phyloP scores from a whole-genome alignment of 768 basidiomycete genomes.

The Naganishia onofrii region DNA sequence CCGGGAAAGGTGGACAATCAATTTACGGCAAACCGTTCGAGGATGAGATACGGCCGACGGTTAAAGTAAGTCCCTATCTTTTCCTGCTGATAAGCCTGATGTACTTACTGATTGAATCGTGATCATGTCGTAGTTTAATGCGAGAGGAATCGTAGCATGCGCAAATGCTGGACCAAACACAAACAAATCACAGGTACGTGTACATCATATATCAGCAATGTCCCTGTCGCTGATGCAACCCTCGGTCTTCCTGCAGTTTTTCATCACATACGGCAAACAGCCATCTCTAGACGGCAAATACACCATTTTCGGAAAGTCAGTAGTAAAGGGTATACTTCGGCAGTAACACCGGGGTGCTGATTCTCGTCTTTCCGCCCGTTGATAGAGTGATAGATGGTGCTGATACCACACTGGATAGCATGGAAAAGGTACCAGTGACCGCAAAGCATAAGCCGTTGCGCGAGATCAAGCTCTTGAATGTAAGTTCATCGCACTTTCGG shows the following conservation, averaged over 20 bases:
- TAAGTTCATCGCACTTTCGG: slow-evolving; percentile 53
- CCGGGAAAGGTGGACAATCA: slow-evolving; percentile 94
- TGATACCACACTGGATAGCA: slow-evolving; percentile 89
- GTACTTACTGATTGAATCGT: slow-evolving; percentile 14
- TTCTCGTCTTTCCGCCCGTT: neutral
- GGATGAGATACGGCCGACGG: slow-evolving; percentile 88
- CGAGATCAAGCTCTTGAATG: slow-evolving; percentile 78
- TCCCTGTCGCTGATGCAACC: neutral
- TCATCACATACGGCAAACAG: slow-evolving; percentile 80
- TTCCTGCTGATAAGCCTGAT: no score
- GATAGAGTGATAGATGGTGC: slow-evolving; percentile 84
- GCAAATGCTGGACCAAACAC: slow-evolving; percentile 66
- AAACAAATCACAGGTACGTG: slow-evolving; percentile 64
- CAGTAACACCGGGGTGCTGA: neutral
- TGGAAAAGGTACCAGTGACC: slow-evolving; percentile 87
- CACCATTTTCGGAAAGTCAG: slow-evolving; percentile 80
- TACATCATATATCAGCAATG: neutral
- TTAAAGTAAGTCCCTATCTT: slow-evolving; percentile 65
- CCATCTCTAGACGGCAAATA: slow-evolving; percentile 85
- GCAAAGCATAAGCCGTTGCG: slow-evolving; percentile 81
- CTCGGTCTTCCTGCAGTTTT: slow-evolving; percentile 57
- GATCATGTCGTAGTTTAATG: slow-evolving; percentile 69
- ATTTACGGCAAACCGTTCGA: slow-evolving; percentile 90
- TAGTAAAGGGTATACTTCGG: slow-evolving; percentile 1
- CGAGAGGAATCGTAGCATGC: slow-evolving; percentile 93